Percentiles rank a stretch among this genome's conserved stretches.
Evolutionary conservation across 2,329 filamentous ascomycete species (phyloP).

Genomic region (Colletotrichum viniferum): DNA sequence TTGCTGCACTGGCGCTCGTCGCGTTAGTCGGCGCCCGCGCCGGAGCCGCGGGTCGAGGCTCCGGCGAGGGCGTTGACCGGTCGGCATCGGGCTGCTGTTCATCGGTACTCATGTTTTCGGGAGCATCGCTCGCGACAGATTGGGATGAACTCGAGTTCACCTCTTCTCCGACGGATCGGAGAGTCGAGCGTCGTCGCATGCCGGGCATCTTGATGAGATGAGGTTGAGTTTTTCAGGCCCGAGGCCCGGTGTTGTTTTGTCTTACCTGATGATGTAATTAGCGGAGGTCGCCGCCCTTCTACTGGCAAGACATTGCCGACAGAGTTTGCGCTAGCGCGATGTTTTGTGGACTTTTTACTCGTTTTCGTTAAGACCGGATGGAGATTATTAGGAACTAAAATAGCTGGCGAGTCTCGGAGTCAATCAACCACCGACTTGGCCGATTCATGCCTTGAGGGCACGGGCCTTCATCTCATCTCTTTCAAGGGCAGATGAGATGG

Average conservation of each 20-base stretch:
- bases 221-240: constrained; percentile 1
- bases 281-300: not conserved
- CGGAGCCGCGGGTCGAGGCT: not conserved
- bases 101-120: not conserved
- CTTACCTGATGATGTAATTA: constrained; percentile 10
- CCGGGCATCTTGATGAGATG: not conserved
- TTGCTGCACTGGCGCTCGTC: not conserved
- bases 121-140: not conserved
- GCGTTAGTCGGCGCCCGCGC: constrained; percentile 1
- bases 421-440: not conserved
- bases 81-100: constrained; percentile 1
- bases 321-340: constrained; percentile 2
- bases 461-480: constrained; percentile 1
- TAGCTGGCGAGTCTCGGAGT: not conserved
- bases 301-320: not conserved
- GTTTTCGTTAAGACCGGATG: not conserved
- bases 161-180: not conserved
- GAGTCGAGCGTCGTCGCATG: not conserved
- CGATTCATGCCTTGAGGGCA: constrained; percentile 8
- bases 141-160: not conserved
- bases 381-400: not conserved
- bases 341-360: not conserved
- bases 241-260: not conserved
- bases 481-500: not conserved
- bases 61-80: not conserved